Percentiles rank a stretch among this genome's conserved stretches.
Evolutionary conservation across 1,139 yeast species (phyloP).

Genomic region (Geotrichum reessii): DNA sequence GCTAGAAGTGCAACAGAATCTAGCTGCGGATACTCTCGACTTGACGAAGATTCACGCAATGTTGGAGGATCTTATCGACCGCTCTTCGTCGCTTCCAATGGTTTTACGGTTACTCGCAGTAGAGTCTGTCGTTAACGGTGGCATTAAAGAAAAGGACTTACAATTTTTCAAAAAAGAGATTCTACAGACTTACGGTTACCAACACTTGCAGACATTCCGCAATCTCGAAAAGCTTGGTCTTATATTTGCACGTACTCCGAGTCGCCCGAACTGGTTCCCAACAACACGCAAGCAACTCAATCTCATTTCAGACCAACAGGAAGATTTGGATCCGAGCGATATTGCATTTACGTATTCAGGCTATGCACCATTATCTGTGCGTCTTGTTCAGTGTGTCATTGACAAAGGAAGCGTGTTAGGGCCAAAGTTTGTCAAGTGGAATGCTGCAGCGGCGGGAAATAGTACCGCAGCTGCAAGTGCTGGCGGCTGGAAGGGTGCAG

Average conservation of each 20-base stretch:
- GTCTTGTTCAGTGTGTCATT: conserved; percentile 39
- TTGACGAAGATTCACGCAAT: conserved; percentile 48
- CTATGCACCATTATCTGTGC: conserved; percentile 42
- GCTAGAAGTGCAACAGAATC: conserved; percentile 68
- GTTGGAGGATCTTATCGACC: conserved; percentile 47
- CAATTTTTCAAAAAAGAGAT: conserved; percentile 47
- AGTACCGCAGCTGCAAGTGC: conserved; percentile 24
- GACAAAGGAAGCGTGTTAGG: conserved; percentile 29
- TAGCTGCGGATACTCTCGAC: conserved; percentile 53
- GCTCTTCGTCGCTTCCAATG: conserved; percentile 38
- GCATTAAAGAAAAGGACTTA: conserved; percentile 57
- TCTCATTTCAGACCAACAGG: conserved; percentile 33
- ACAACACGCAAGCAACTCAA: conserved; percentile 29
- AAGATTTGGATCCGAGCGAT: conserved; percentile 31
- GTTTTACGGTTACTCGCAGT: conserved; percentile 49
- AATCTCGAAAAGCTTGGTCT: conserved; percentile 41
- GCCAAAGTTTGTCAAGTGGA: neutral
- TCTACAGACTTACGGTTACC: conserved; percentile 55
- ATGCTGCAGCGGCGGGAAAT: conserved; percentile 23
- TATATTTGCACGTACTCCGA: conserved; percentile 31
- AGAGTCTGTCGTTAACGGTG: conserved; percentile 57
- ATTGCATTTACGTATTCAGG: conserved; percentile 43
- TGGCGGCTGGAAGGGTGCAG: conserved; percentile 37
- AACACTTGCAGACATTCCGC: conserved; percentile 40
- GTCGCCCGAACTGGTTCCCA: conserved; percentile 33